Base-by-base conservation (phyloP, 805 yeast genomes). In the Candida xyloterini region DNA sequence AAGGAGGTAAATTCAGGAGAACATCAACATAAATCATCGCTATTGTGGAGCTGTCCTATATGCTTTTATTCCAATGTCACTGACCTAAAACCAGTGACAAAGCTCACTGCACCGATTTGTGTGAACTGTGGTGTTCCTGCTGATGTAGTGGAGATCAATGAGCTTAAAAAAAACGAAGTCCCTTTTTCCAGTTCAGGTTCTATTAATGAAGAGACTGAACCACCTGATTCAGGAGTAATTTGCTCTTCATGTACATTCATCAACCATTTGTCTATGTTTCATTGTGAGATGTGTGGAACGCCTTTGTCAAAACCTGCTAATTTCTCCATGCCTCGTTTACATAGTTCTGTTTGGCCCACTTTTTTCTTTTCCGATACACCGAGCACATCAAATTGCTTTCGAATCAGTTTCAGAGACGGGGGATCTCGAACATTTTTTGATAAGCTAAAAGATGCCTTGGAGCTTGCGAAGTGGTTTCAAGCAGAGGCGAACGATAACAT, bases 271-370 rank as follows among this genome's bases (percentile, higher is more conserved):
- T 77, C 85, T 2, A 67, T 91, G 69, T 62, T 70, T 26, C 71
- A 69, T 46, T 91, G 99, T 61, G 99, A 91, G 60, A 73, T 93
- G 56, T 91, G 98, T 64, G 96, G 96, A 0, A 68, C 81, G 13
- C 10, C 18, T 15, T n/a, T 28, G n/a, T 10, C n/a, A 11, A 7
- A 23, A 23, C 4, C 25, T 23, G 25, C 4, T 9, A 4, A 9
- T 4, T 9, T 10, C 4, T 23, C 25, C 7, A 11, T 10, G n/a
- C 25, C n/a, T 23, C 4, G 4, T 23, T 5, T 11, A 4, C n/a
- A 9, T 11, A 23, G 25, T 13, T 13, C 13, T 10, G 16, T 5
- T 13, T 27, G 13, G 5, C 30, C 37, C 4, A 13, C 21, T 15
- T 33, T 33, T 26, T 5, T 4, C 5, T n/a, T 33, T 5, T 8